Evolutionary conservation across 371 early-diverging fungal genomes (phyloP), one percentile per base, ranked within the genome.

Genomic region (Edhazardia aedis): DNA sequence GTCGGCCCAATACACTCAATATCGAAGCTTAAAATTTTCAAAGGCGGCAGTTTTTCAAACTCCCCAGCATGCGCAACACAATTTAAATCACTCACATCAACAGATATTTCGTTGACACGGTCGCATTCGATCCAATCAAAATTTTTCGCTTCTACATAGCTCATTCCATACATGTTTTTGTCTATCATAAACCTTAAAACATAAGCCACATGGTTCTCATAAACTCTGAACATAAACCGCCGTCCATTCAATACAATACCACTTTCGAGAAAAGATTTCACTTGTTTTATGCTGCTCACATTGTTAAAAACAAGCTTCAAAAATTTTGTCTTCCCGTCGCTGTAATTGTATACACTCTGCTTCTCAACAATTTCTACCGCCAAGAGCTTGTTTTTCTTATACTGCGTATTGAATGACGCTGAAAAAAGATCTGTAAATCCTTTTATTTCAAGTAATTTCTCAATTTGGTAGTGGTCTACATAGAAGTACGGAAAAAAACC

Each of bases 161-260:
- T 46, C 63, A 69, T 63, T 38, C 74, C 72, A 6, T 52, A 54
- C 12, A 62, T 54, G 2, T 80, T 76, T 39, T 76, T 73, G 61
- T 98, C 96, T 63, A 91, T 86, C 95, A 96, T 94, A 71, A 92
- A 96, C 24, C 94, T 77, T 19, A 92, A 63, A 0, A 83, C 71
- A 70, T 79, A 91, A 7, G 80, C 78, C 33, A 95, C 62, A 62
- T 88, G 92, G 67, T 83, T 82, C 62, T 99, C 98, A 67, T 77
- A 94, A 0, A 80, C 78, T 11, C 77, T 67, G 60, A 73, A 68
- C 0, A 79, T 63, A 38, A 72, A 42, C 7, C n/a, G 21, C 4
- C 9, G n/a, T 7, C 14, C 33, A 14, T 33, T 14, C 14, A 33
- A 7, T 6, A 7, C 6, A 33, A 33, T 33, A 33, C 33, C 33